Evolutionary conservation across 805 yeast genomes (phyloP), one percentile per base, ranked within the genome.

Genomic region (Danielozyma ontarioensis): DNA sequence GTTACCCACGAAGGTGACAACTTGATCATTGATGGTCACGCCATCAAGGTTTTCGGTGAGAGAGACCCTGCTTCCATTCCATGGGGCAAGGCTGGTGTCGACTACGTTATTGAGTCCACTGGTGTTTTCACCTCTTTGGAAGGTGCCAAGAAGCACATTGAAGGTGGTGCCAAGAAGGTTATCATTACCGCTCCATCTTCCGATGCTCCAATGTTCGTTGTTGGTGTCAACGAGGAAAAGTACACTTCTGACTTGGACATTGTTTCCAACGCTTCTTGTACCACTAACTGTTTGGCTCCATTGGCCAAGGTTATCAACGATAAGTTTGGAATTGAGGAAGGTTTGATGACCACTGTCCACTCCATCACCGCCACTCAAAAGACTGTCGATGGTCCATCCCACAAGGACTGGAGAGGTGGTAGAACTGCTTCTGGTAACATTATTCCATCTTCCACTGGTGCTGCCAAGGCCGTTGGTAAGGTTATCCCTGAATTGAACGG

Each of bases 331-430:
- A 80, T 87, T 55, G 84, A 81, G 59, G 87, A 85, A 68, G 96
- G 94, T 70, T 76, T 87, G 60, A 87, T 87, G 96, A 87, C 96
- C 69, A 87, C 96, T 45, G 89, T 87, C 49, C 96, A 87, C 79
- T 84, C 96, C 61, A 83, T 85, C 71, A 87, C 96, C 50, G 96
- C 96, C 53, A 83, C 96, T 56, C 96, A 87, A 72, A 87, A 87
- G 81, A 83, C 94, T 44, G 96, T 87, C 48, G 96, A 87, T 66
- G 96, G 96, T 71, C 94, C 96, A 55, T 85, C 95, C 64, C 87
- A 81, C 78, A 87, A 87, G 78, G 96, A 87, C 77, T 87, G 96
- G 96, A 83, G 96, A 80, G 95, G 96, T 65, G 96, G 96, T 67
- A 83, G 96, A 75, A 83, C 95, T 53, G 95, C 95, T 62, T 82